A percentile compares a stretch with the other conserved stretches of the same genome.
These are phyloP conservation scores for Linanthus parryae DNA, from an alignment of 148 eudicot species.

Conservation along the genomic window DNA sequence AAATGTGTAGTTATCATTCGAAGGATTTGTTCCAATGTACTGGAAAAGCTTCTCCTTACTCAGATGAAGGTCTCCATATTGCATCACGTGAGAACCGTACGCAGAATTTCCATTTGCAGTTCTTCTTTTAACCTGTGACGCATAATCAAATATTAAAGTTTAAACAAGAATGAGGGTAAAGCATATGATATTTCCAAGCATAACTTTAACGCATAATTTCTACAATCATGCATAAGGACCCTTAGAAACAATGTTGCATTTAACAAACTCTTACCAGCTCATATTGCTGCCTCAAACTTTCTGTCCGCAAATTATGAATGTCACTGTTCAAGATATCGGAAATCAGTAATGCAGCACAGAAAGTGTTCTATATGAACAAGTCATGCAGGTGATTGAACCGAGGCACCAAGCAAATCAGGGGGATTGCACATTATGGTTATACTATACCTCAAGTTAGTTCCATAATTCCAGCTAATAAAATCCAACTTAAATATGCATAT, in stretches of 20 bases:
- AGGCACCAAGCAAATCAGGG: not conserved
- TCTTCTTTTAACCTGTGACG: slow-evolving; percentile 62
- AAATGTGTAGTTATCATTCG: slow-evolving; percentile 51
- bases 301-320: slow-evolving; percentile 52
- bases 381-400: not conserved
- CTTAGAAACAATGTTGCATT: not conserved
- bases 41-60: slow-evolving; percentile 39
- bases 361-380: not conserved
- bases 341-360: not conserved
- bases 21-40: slow-evolving; percentile 72
- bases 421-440: too few relatives aligned
- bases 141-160: too few relatives aligned
- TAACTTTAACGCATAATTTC: not conserved
- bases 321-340: slow-evolving; percentile 36
- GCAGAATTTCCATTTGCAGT: slow-evolving; percentile 42
- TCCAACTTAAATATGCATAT: too few relatives aligned
- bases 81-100: slow-evolving; percentile 80
- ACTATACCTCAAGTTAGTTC: too few relatives aligned
- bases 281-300: slow-evolving; percentile 59
- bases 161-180: not conserved
- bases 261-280: slow-evolving; percentile 35
- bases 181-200: not conserved
- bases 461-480: too few relatives aligned
- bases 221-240: not conserved
- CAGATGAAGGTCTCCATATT: slow-evolving; percentile 55